Percentiles rank a stretch among this genome's conserved stretches.
phyloP scores from a whole-genome alignment of 139 green algal species.

The Chara braunii region DNA sequence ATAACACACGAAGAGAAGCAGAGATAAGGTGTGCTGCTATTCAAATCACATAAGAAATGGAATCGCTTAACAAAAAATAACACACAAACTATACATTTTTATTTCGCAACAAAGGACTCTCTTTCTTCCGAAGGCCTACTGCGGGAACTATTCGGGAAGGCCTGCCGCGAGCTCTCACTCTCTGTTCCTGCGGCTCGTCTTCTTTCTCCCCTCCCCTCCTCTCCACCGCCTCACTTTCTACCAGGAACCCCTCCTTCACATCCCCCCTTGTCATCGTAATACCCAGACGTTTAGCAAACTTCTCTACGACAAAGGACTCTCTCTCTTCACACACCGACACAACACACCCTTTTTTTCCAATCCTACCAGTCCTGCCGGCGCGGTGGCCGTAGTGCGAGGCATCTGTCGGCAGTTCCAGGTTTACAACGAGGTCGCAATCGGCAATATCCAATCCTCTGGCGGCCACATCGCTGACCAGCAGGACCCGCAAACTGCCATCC shows the following conservation, averaged over 20 bases:
- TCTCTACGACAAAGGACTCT: constrained; percentile 21
- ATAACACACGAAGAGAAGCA: no score
- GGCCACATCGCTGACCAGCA: constrained; percentile 83
- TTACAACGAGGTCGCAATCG: constrained; percentile 79
- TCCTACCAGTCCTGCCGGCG: constrained; percentile 70
- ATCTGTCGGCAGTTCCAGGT: constrained; percentile 78
- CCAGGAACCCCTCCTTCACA: constrained; percentile 12
- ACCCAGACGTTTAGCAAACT: constrained; percentile 17
- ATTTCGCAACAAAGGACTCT: no score
- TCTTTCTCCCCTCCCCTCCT: no score
- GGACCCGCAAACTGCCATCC: constrained; percentile 53
- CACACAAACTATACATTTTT: no score
- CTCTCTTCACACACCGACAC: constrained; percentile 50
- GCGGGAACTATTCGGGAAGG: no score
- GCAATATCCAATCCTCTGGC: constrained; percentile 82
- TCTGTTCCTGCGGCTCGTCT: no score
- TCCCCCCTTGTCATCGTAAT: constrained; percentile 6
- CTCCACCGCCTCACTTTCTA: constrained; percentile 24
- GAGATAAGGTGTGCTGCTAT: no score
- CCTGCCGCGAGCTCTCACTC: no score
- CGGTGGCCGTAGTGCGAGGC: constrained; percentile 79
- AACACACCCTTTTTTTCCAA: constrained; percentile 60
- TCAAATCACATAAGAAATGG: no score
- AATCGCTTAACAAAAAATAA: no score
- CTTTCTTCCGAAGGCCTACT: no score